Evolutionary conservation across 139 green algal species (phyloP).

Genomic region (Haematococcus sp.): DNA sequence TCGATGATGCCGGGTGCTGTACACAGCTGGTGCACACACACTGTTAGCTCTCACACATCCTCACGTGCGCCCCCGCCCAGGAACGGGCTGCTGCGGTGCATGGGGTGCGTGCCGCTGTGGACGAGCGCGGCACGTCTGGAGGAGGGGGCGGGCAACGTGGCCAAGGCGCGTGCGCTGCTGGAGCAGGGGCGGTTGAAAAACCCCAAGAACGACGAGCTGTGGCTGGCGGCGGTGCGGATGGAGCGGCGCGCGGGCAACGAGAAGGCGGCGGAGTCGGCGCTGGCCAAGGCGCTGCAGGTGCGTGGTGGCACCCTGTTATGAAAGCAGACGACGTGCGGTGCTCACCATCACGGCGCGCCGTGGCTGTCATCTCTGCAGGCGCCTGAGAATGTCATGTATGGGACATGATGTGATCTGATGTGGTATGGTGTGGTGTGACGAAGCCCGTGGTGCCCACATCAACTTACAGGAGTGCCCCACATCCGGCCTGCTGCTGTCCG

Average conservation of each 20-base stretch:
- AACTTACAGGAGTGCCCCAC: conserved; percentile 83
- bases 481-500: conserved; percentile 83
- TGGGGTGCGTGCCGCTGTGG: conserved; percentile 74
- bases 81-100: conserved; percentile 50
- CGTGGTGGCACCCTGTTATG: neutral
- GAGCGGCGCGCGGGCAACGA: conserved; percentile 75
- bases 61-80: neutral
- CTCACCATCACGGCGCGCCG: no score
- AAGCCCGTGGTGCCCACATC: no score
- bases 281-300: conserved; percentile 90
- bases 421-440: no score
- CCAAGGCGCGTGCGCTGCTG: conserved; percentile 63
- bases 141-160: conserved; percentile 61
- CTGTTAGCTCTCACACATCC: neutral
- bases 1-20: no score
- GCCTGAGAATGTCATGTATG: neutral
- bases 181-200: conserved; percentile 81
- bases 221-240: conserved; percentile 86
- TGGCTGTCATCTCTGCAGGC: no score
- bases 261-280: conserved; percentile 78
- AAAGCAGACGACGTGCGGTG: no score
- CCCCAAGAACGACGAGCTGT: conserved; percentile 78
- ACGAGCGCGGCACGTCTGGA: conserved; percentile 73
- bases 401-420: neutral
- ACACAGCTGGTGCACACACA: neutral